phyloP scores from a whole-genome alignment of 768 basidiomycete genomes.

The Naganishia kalamii region DNA sequence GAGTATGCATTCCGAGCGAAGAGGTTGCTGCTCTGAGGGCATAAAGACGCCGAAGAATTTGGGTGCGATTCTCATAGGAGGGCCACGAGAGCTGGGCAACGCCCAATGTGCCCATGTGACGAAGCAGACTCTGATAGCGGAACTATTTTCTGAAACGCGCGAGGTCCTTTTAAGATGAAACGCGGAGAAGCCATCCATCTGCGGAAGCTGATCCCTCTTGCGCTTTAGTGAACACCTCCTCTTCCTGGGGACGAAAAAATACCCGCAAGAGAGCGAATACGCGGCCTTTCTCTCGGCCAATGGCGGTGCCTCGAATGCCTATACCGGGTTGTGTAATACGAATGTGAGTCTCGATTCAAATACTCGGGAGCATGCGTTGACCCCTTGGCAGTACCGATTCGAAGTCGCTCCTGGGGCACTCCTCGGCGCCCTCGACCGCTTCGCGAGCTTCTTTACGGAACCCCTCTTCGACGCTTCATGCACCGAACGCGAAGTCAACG shows the following conservation, averaged over 20 bases:
- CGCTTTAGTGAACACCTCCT: constrained; percentile 66
- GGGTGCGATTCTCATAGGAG: no score
- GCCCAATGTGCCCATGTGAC: no score
- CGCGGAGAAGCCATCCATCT: no score
- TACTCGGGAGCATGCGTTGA: constrained; percentile 56
- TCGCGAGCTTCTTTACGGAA: constrained; percentile 74
- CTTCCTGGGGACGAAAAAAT: constrained; percentile 61
- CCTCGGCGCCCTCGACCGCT: constrained; percentile 44
- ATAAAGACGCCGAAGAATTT: no score
- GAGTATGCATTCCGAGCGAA: not conserved
- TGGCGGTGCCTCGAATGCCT: constrained; percentile 78
- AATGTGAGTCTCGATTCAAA: constrained; percentile 58
- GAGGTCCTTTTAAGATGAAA: no score
- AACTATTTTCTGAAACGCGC: no score
- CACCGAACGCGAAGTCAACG: constrained; percentile 62
- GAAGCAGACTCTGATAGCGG: no score
- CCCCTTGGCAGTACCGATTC: constrained; percentile 56
- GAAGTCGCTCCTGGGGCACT: constrained; percentile 57
- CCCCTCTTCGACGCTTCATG: constrained; percentile 62
- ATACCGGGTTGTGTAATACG: constrained; percentile 83
- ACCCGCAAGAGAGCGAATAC: constrained; percentile 79
- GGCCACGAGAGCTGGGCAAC: no score
- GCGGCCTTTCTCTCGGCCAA: constrained; percentile 55
- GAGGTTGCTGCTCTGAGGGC: no score
- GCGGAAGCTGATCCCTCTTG: not conserved